Conservation (phyloP, 768 basidiomycete species). For the Naematelia encephala region DNA sequence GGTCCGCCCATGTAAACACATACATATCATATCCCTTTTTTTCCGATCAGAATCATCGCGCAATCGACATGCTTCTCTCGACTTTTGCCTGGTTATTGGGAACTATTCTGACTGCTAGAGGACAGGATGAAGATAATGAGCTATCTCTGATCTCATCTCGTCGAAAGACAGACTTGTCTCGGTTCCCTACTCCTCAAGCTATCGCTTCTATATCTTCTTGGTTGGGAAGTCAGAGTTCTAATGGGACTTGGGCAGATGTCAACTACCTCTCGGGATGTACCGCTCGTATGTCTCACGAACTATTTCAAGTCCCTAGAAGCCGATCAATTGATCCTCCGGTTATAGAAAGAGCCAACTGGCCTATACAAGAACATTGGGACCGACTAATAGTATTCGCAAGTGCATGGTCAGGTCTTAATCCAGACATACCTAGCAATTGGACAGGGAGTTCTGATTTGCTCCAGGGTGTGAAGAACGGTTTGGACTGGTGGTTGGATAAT, state of each 20-base stretch:
- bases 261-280: conserved; percentile 64
- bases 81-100: neutral
- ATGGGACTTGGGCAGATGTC: conserved; percentile 52
- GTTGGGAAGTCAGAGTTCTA: conserved; percentile 12
- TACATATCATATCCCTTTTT: too few relatives aligned
- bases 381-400: conserved; percentile 37
- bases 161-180: conserved; percentile 18
- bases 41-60: neutral
- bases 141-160: conserved; percentile 7
- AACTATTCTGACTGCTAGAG: neutral
- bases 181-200: conserved; percentile 9
- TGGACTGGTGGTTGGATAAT: conserved; percentile 64
- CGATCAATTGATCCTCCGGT: neutral
- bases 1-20: too few relatives aligned
- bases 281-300: conserved; percentile 50
- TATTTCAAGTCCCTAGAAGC: neutral
- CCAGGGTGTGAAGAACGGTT: conserved; percentile 55
- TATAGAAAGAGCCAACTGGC: conserved; percentile 63
- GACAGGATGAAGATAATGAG: conserved; percentile 1
- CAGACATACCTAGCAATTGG: conserved; percentile 9
- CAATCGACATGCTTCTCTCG: neutral
- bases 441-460: conserved; percentile 45
- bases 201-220: conserved; percentile 7
- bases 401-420: conserved; percentile 1
- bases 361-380: conserved; percentile 60